A percentile compares a stretch with the other conserved stretches of the same genome.
These are phyloP conservation scores for Eucalyptus tenuipes DNA, from an alignment of 345 rosid species.

Conservation along the genomic window DNA sequence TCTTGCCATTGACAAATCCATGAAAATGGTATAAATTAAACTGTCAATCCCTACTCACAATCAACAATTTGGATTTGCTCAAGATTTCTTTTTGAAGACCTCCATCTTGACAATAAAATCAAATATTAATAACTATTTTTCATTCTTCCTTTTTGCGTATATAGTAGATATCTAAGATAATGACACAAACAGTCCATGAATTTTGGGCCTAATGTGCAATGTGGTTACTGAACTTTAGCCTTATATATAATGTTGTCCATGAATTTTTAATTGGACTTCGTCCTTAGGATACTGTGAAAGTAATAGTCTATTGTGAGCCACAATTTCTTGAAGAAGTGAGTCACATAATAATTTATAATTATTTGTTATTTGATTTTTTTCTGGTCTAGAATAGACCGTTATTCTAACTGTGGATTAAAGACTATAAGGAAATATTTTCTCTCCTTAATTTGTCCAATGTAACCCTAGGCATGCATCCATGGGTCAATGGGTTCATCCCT, in stretches of 20 bases:
- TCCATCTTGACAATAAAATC: background rate
- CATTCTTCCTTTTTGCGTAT: background rate
- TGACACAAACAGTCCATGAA: background rate
- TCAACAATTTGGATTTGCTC: background rate
- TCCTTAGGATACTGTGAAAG: no score
- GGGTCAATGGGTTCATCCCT: background rate
- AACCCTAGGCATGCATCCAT: background rate
- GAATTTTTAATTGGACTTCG: no score
- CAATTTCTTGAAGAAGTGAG: no score
- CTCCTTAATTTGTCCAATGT: background rate
- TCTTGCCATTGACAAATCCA: background rate
- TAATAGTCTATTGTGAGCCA: no score
- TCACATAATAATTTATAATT: no score
- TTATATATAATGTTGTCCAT: no score
- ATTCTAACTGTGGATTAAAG: no score
- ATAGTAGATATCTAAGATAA: background rate
- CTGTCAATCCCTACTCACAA: background rate
- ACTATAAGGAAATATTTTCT: no score
- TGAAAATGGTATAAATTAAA: background rate
- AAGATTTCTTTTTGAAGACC: background rate
- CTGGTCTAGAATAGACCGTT: no score
- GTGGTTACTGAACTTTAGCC: no score
- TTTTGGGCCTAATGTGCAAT: no score
- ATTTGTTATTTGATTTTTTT: no score
- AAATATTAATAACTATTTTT: background rate